Percentiles rank a stretch among this genome's conserved stretches.
Conservation (phyloP, 805 yeast genomes). For the Starmerella powellii region DNA sequence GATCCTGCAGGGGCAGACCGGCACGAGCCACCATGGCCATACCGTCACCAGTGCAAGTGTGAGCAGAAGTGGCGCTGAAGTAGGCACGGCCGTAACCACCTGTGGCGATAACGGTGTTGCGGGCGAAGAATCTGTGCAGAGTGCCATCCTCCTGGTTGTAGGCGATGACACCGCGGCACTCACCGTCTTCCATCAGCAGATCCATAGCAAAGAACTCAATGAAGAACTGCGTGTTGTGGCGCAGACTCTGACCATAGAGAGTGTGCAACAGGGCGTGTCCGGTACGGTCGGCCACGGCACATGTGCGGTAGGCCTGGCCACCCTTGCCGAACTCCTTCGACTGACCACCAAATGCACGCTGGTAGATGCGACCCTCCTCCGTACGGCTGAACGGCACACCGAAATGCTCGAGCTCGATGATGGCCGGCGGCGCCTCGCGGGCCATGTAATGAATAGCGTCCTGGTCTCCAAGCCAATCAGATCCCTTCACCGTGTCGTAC, state of each 20-base stretch:
- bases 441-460: slow-evolving; percentile 99
- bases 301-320: slow-evolving; percentile 98
- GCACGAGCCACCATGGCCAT: slow-evolving; percentile 97
- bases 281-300: slow-evolving; percentile 99
- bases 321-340: slow-evolving; percentile 91
- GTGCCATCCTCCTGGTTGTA: slow-evolving; percentile 99
- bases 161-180: slow-evolving; percentile 92
- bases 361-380: slow-evolving; percentile 92
- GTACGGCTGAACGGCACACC: slow-evolving; percentile 98
- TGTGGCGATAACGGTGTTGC: slow-evolving; percentile 91
- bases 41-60: slow-evolving; percentile 99
- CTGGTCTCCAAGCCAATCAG: slow-evolving; percentile 99
- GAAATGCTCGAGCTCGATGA: slow-evolving; percentile 91
- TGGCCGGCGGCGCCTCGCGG: slow-evolving; percentile 90
- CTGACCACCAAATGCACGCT: slow-evolving; percentile 99
- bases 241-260: slow-evolving; percentile 86
- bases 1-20: slow-evolving; percentile 92
- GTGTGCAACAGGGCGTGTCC: slow-evolving; percentile 96
- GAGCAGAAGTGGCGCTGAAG: slow-evolving; percentile 98
- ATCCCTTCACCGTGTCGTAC: slow-evolving; percentile 98
- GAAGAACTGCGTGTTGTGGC: slow-evolving; percentile 95
- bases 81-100: slow-evolving; percentile 99
- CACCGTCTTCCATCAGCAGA: slow-evolving; percentile 86
- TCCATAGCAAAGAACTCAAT: slow-evolving; percentile 95
- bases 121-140: slow-evolving; percentile 92